Evolutionary conservation across 139 green algal genomes (phyloP), one percentile per base, ranked within the genome.

Genomic region (Coelastrella sp.): DNA sequence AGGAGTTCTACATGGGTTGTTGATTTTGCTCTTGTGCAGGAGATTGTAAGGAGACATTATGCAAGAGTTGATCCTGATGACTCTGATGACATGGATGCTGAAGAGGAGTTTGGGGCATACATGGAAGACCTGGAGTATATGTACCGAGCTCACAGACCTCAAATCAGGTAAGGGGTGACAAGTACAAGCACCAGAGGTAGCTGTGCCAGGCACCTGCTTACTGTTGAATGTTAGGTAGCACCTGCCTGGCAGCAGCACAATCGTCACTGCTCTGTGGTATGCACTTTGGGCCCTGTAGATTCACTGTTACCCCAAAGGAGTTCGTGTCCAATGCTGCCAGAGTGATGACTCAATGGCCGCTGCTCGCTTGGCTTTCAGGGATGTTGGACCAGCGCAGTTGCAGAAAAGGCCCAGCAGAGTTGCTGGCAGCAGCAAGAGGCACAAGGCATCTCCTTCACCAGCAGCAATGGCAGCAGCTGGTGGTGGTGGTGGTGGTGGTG

Each of bases 381-480:
- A 82, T 60, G 35, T 82, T 7, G 35, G 35, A 3, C 51, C 75
- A 38, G 51, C 75, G 19, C 40, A 82, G 53, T 17, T 71, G 4
- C 35, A 40, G 25, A 6, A 34, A 17, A 34, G 51, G 5, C 51
- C 53, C 4, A 23, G 37, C 9, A 2, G 7, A 25, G 41, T 51
- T 27, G 43, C 48, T 40, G 30, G 35, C 35, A 35, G 51, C 53
- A 69, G 75, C 75, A 41, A n/a, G 23, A 71, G 50, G 30, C 60
- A 32, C 15, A 13, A 6, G 38, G 57, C 30, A n/a, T 64, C 53
- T 6, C 53, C 53, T 27, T 6, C 72, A 80, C 23, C 72, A 64
- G 43, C 72, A 66, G 27, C 75, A 79, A 19, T 27, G 11, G 67
- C 34, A 50, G 73, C 73, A 50, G 48, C 48, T 8, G 73, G 37